phyloP scores from a whole-genome alignment of 148 eudicot species.

The Oxyria digyna region DNA sequence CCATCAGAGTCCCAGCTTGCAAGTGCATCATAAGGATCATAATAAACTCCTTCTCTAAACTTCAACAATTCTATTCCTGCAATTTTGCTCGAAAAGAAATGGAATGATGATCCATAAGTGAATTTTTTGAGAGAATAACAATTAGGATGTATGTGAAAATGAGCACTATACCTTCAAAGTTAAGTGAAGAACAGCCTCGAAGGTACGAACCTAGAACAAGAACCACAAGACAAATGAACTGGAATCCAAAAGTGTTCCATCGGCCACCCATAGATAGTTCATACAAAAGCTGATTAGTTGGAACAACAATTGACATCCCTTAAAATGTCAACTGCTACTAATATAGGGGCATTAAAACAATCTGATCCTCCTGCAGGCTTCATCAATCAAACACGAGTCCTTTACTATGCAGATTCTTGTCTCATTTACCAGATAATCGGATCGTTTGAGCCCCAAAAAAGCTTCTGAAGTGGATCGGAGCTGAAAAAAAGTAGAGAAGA shows the following conservation, averaged over 20 bases:
- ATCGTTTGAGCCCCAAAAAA: slow-evolving; percentile 17
- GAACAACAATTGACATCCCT: slow-evolving; percentile 36
- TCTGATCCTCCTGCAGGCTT: slow-evolving; percentile 34
- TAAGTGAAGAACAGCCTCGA: slow-evolving; percentile 49
- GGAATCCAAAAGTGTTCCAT: slow-evolving; percentile 41
- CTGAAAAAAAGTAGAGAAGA: slow-evolving; percentile 12
- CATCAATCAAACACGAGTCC: neutral
- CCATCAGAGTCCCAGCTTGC: slow-evolving; percentile 51
- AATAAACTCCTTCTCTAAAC: slow-evolving; percentile 36
- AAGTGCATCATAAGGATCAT: slow-evolving; percentile 59
- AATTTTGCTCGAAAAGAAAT: slow-evolving; percentile 13
- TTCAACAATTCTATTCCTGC: slow-evolving; percentile 64
- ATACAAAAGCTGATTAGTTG: slow-evolving; percentile 24
- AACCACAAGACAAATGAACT: slow-evolving; percentile 31
- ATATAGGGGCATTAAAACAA: slow-evolving; percentile 14
- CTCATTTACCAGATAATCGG: slow-evolving; percentile 6
- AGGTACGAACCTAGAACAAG: slow-evolving; percentile 38
- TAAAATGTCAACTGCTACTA: slow-evolving; percentile 39
- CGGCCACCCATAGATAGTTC: slow-evolving; percentile 59
- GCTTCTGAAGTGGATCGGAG: slow-evolving; percentile 21
- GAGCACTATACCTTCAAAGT: slow-evolving; percentile 55
- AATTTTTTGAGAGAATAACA: neutral
- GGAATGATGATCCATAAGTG: neutral
- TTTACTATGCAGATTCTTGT: too few relatives aligned
- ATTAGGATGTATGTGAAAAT: neutral